A percentile compares a stretch with the other conserved stretches of the same genome.
phyloP scores from a whole-genome alignment of 2,329 filamentous ascomycete genomes.

The Cordyceps fumosorosea region DNA sequence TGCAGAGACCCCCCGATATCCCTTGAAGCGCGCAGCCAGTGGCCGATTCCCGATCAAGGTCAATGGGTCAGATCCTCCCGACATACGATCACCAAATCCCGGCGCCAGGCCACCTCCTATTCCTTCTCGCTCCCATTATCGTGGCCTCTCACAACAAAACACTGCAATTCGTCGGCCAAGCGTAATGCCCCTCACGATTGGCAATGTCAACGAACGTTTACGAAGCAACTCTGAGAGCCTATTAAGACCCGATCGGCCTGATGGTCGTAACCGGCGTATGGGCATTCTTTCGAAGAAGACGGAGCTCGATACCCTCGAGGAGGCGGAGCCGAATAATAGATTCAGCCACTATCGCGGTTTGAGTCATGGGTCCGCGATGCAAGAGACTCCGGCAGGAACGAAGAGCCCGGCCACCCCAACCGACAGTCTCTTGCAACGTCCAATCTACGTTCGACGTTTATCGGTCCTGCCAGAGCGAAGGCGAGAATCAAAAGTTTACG shows the following conservation, averaged over 20 bases:
- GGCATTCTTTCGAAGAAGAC: conserved; percentile 54
- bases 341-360: conserved; percentile 62
- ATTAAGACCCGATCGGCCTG: conserved; percentile 45
- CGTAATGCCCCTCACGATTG: conserved; percentile 64
- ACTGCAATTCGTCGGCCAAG: conserved; percentile 60
- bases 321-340: conserved; percentile 55
- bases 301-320: conserved; percentile 57
- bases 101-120: conserved; percentile 64
- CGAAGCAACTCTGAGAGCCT: conserved; percentile 60
- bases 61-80: conserved; percentile 63
- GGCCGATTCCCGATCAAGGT: conserved; percentile 65
- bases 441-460: conserved; percentile 56
- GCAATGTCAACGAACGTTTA: conserved; percentile 60
- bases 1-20: conserved; percentile 71
- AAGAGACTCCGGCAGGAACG: conserved; percentile 36
- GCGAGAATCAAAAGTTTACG: conserved; percentile 53
- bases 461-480: conserved; percentile 58
- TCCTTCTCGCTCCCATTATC: conserved; percentile 69
- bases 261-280: conserved; percentile 56
- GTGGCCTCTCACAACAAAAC: conserved; percentile 65
- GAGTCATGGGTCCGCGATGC: conserved; percentile 64
- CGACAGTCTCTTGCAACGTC: conserved; percentile 47
- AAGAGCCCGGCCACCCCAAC: conserved; percentile 55
- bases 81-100: conserved; percentile 61
- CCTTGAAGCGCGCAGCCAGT: conserved; percentile 54